Percentiles rank a stretch among this genome's conserved stretches.
Conservation (phyloP, 1,284 basidiomycete species). For the Hypsizygus ulmarius region DNA sequence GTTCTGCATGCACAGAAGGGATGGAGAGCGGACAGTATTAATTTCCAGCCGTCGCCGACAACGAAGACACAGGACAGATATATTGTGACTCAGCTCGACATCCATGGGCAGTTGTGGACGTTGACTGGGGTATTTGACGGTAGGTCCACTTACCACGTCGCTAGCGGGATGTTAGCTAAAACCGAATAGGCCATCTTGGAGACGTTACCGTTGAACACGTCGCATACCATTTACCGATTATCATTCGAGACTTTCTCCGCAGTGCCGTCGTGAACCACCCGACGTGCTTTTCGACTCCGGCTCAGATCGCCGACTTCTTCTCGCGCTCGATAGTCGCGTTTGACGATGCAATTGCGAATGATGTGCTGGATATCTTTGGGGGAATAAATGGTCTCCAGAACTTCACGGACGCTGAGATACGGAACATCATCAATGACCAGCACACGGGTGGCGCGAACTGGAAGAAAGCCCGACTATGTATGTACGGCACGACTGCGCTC, state of each 20-base stretch:
- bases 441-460: constrained; percentile 56
- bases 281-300: constrained; percentile 35
- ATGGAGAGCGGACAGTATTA: constrained; percentile 52
- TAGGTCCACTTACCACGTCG: constrained; percentile 28
- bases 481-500: constrained; percentile 72
- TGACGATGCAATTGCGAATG: constrained; percentile 64
- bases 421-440: constrained; percentile 60
- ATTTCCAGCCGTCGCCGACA: constrained; percentile 57
- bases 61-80: constrained; percentile 59
- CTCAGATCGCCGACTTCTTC: constrained; percentile 52
- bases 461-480: constrained; percentile 61
- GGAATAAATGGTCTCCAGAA: constrained; percentile 47
- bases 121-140: constrained; percentile 71
- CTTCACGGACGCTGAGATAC: constrained; percentile 54
- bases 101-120: constrained; percentile 56
- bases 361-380: constrained; percentile 61
- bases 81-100: constrained; percentile 52
- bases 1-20: constrained; percentile 36
- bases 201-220: constrained; percentile 68
- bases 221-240: constrained; percentile 64
- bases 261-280: constrained; percentile 39
- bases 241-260: constrained; percentile 55
- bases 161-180: constrained; percentile 10
- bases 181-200: constrained; percentile 57
- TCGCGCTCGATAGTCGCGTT: constrained; percentile 56